Conservation (phyloP, 2,329 filamentous ascomycete species). For the Calycina herbarum region DNA sequence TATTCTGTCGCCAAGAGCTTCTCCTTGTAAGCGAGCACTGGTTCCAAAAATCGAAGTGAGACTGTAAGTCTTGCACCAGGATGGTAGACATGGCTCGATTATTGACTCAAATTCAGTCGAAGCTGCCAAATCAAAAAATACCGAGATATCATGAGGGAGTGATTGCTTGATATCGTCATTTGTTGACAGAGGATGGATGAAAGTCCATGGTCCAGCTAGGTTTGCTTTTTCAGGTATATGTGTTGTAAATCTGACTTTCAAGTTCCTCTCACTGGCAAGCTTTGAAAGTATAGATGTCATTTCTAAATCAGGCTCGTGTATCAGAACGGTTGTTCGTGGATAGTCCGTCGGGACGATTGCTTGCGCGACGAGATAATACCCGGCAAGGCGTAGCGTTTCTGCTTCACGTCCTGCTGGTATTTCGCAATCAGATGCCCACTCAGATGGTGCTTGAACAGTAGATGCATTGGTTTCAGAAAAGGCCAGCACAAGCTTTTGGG, state of each 20-base stretch:
- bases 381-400: not conserved
- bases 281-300: not conserved
- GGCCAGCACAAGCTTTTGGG: not conserved
- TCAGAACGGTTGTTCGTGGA: not conserved
- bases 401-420: not conserved
- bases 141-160: not conserved
- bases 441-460: not conserved
- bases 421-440: not conserved
- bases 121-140: not conserved
- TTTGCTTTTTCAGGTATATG: not conserved
- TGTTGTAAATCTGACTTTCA: constrained; percentile 2
- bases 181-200: not conserved
- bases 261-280: not conserved
- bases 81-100: not conserved
- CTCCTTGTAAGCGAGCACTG: not conserved
- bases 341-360: not conserved
- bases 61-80: not conserved
- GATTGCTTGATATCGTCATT: not conserved
- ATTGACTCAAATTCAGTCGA: not conserved
- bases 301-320: constrained; percentile 8
- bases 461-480: constrained; percentile 7
- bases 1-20: not conserved
- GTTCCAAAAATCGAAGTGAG: not conserved
- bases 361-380: not conserved
- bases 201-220: not conserved